phyloP scores from a whole-genome alignment of 108 stramenopile species.

The Stephanodiscus minutulus region DNA sequence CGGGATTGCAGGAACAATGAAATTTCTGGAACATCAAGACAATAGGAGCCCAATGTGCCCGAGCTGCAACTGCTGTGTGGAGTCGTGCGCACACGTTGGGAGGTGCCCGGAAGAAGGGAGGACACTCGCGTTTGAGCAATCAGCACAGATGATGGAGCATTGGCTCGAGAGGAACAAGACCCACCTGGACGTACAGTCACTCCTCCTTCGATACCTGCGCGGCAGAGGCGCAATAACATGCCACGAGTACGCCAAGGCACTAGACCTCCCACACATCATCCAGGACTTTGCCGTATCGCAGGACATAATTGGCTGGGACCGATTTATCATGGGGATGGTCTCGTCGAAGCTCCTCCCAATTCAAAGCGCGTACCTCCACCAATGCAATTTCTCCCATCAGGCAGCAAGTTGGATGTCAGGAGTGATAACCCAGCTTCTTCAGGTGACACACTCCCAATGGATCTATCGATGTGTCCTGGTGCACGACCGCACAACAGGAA shows the following conservation, averaged over 20 bases:
- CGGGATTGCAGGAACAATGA: conserved; percentile 1
- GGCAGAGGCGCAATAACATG: too few relatives aligned
- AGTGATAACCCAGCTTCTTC: background rate
- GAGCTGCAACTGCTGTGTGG: background rate
- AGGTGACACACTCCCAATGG: background rate
- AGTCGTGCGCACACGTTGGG: background rate
- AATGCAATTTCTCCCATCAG: background rate
- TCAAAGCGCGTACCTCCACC: too few relatives aligned
- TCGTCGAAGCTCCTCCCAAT: too few relatives aligned
- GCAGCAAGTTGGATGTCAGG: background rate
- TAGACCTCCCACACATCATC: too few relatives aligned
- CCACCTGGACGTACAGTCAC: background rate
- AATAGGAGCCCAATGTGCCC: background rate
- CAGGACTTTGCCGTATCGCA: too few relatives aligned
- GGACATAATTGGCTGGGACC: too few relatives aligned
- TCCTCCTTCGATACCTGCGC: too few relatives aligned
- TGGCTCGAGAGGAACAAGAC: background rate
- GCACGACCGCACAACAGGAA: background rate
- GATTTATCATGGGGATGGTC: too few relatives aligned
- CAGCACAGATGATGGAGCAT: background rate
- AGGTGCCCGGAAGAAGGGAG: background rate
- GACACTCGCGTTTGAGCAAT: background rate
- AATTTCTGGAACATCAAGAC: background rate
- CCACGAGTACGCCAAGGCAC: too few relatives aligned
- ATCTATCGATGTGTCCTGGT: background rate